Percentiles rank a stretch among this genome's conserved stretches.
These are phyloP conservation scores for Trichophyton schoenleinii DNA, from an alignment of 2,329 filamentous ascomycete species.

Conservation along the genomic window DNA sequence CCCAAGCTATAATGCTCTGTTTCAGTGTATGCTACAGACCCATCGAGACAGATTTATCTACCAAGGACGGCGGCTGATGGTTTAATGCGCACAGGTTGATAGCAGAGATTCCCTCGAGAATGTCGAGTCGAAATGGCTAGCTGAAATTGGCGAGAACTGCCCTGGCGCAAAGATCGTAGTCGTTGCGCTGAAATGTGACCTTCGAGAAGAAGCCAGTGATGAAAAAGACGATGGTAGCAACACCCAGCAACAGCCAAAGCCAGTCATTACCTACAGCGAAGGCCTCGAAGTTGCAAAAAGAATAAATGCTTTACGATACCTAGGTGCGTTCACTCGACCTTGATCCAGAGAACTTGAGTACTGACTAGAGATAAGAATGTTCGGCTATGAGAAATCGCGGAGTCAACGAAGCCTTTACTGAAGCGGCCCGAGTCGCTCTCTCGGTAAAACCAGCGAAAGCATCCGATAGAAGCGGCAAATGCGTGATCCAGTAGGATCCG, in stretches of 20 bases:
- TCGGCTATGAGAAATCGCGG: conserved; percentile 96
- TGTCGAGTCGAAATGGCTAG: conserved; percentile 96
- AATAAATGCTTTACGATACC: conserved; percentile 84
- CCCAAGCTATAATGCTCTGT: conserved; percentile 96
- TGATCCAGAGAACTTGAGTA: not conserved
- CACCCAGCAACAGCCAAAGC: conserved; percentile 25
- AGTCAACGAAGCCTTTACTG: conserved; percentile 96
- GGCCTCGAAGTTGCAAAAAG: conserved; percentile 81
- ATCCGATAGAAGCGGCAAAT: conserved; percentile 23
- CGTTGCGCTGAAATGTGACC: conserved; percentile 90
- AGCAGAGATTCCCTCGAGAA: conserved; percentile 95
- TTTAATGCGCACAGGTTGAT: conserved; percentile 50
- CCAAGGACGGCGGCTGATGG: not conserved
- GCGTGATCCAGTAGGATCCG: conserved; percentile 26
- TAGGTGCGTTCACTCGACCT: conserved; percentile 42
- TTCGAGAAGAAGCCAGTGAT: conserved; percentile 64
- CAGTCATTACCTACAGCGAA: conserved; percentile 71
- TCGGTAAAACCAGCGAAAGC: conserved; percentile 32
- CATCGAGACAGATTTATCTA: not conserved
- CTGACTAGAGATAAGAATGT: conserved; percentile 57
- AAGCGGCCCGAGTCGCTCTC: conserved; percentile 87
- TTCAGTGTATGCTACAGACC: conserved; percentile 53
- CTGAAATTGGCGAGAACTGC: conserved; percentile 96
- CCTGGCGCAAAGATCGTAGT: conserved; percentile 88
- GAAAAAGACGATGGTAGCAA: conserved; percentile 51